A percentile compares a stretch with the other conserved stretches of the same genome.
These are phyloP conservation scores for Lupinus albus DNA, from an alignment of 306 rosid species.

Conservation along the genomic window DNA sequence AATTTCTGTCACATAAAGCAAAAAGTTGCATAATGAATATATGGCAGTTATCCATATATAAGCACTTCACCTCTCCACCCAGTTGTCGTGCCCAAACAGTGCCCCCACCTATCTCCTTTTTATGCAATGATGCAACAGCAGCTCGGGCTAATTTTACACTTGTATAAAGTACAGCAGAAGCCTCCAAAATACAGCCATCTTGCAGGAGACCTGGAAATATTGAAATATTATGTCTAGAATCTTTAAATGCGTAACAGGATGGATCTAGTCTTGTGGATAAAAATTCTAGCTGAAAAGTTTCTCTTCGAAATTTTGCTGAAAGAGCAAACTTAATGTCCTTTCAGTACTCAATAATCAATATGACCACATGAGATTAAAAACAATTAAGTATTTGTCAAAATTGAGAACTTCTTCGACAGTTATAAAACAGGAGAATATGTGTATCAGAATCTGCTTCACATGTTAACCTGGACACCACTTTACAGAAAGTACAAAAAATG, in stretches of 20 bases:
- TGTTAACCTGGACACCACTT: neutral
- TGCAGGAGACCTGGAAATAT: constrained; percentile 73
- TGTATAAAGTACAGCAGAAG: constrained; percentile 79
- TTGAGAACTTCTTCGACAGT: too few relatives aligned
- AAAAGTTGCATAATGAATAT: constrained; percentile 6
- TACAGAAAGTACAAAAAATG: constrained; percentile 18
- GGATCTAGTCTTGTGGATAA: constrained; percentile 25
- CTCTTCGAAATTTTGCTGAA: constrained; percentile 3
- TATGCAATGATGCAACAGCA: constrained; percentile 74
- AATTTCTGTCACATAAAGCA: constrained; percentile 15
- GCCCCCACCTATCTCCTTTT: constrained; percentile 68
- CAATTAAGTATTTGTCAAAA: constrained; percentile 5
- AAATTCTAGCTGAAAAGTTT: constrained; percentile 23
- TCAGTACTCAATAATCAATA: constrained; percentile 24
- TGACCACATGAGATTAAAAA: constrained; percentile 8
- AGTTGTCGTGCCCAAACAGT: constrained; percentile 92
- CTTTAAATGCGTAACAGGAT: neutral
- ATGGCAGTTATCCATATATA: constrained; percentile 11
- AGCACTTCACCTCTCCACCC: constrained; percentile 84
- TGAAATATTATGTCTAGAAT: constrained; percentile 35
- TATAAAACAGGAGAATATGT: too few relatives aligned
- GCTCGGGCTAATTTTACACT: constrained; percentile 91
- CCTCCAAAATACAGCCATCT: constrained; percentile 88
- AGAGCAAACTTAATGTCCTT: constrained; percentile 25
- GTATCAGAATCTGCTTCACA: too few relatives aligned